Conservation (phyloP, 352 stramenopile genomes). For the Globisporangium rhizosaccharum region DNA sequence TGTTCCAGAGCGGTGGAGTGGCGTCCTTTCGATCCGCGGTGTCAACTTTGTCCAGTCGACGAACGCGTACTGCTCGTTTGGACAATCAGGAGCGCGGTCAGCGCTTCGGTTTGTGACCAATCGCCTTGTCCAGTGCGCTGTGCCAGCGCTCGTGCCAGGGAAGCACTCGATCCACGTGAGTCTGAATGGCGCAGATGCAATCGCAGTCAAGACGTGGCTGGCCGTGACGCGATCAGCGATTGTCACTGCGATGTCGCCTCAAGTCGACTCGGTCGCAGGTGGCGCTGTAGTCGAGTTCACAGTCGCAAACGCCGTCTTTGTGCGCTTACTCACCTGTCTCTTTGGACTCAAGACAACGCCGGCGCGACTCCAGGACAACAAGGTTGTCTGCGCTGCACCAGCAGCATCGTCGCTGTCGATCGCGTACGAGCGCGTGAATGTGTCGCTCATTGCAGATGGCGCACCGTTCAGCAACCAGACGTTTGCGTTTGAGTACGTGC, state of each 20-base stretch:
- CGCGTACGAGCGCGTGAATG: conserved; percentile 12
- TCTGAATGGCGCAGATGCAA: conserved; percentile 19
- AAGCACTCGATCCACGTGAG: conserved; percentile 20
- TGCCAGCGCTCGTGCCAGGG: conserved; percentile 22
- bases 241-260: conserved; percentile 24
- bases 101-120: conserved; percentile 15
- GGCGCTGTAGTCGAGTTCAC: conserved; percentile 26
- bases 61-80: conserved; percentile 25
- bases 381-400: conserved; percentile 23
- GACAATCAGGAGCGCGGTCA: neutral
- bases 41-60: conserved; percentile 23
- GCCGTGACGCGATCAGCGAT: conserved; percentile 18
- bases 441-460: conserved; percentile 21
- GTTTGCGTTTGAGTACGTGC: conserved; percentile 30
- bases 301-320: conserved; percentile 27
- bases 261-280: conserved; percentile 23
- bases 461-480: conserved; percentile 16
- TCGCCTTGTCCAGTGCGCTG: conserved; percentile 20
- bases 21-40: conserved; percentile 25
- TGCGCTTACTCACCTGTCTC: conserved; percentile 22
- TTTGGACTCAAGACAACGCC: conserved; percentile 22
- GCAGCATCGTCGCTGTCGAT: conserved; percentile 6
- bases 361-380: conserved; percentile 17
- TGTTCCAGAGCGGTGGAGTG: conserved; percentile 18
- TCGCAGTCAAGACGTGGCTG: conserved; percentile 16